These are phyloP conservation scores for Saccharomycopsis sp. DNA, from an alignment of 805 yeast species.

Conservation along the genomic window DNA sequence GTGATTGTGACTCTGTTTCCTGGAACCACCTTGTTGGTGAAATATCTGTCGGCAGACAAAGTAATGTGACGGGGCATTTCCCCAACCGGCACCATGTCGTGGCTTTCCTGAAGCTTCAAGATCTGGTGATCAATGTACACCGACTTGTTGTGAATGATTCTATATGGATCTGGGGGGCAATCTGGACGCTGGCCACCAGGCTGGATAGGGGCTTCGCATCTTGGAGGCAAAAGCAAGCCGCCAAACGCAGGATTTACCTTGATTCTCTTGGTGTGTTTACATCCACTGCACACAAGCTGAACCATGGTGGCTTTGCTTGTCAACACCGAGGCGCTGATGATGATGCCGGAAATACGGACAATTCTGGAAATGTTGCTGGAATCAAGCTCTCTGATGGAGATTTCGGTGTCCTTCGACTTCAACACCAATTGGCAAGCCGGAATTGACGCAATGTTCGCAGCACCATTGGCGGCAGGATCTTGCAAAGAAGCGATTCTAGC, in stretches of 20 bases:
- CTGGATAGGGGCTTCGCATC: conserved; percentile 49
- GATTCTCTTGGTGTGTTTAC: conserved; percentile 70
- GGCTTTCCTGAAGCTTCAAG: conserved; percentile 90
- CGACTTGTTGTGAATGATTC: conserved; percentile 88
- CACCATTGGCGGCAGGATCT: no score
- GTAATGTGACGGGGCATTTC: conserved; percentile 95
- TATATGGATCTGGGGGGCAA: conserved; percentile 90
- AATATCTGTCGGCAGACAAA: conserved; percentile 78
- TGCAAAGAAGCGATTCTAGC: conserved; percentile 48
- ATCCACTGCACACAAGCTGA: conserved; percentile 77
- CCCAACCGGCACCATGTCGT: conserved; percentile 98
- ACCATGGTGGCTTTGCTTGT: conserved; percentile 79
- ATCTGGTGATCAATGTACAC: conserved; percentile 92
- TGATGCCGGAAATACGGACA: conserved; percentile 85
- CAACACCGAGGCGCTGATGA: conserved; percentile 83
- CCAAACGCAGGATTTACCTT: conserved; percentile 63
- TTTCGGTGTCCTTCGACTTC: conserved; percentile 59
- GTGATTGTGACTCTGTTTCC: conserved; percentile 89
- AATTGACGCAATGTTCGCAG: conserved; percentile 42
- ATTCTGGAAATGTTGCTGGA: conserved; percentile 84
- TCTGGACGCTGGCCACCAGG: conserved; percentile 35
- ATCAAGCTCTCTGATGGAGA: conserved; percentile 72
- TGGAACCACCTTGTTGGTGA: conserved; percentile 87
- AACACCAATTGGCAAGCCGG: conserved; percentile 81
- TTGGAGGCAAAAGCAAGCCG: conserved; percentile 54